Evolutionary conservation across 2,329 filamentous ascomycete genomes (phyloP), one percentile per base, ranked within the genome.

Genomic region (Claviceps capensis): DNA sequence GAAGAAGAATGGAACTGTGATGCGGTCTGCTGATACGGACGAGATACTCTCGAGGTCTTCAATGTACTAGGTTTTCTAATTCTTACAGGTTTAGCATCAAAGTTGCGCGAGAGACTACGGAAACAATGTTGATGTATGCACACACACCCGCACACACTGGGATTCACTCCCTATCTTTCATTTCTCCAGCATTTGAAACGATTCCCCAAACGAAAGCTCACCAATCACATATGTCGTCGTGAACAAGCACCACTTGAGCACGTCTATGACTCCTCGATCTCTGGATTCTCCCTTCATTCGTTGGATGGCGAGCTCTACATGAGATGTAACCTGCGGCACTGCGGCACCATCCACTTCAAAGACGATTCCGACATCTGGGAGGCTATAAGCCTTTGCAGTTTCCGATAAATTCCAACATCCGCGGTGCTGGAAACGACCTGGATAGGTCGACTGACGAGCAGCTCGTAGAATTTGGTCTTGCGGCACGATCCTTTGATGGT

Each of bases 181-280:
- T 4, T 61, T 59, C 51, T 80, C 75, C 4, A 82, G 60, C 64
- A 74, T 73, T 0, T 63, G 61, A 52, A 80, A 79, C 0, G 74
- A 74, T 17, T 78, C 70, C 0, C 77, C 77, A 59, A 81, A 81
- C 1, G 65, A 71, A 5, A 81, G 60, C 49, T 78, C 69, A 0
- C 70, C 74, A 49, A 79, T 75, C 1, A 77, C 62, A 57, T 81
- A 78, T 0, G 75, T 77, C 0, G 75, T 63, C 67, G 78, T 71
- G 50, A 76, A 77, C 6, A 71, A 60, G 63, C 68, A 75, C 76
- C 76, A 81, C 52, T 77, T 77, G 52, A 69, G 67, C 0, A 79
- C 61, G 54, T 81, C 75, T 0, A 63, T 66, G 0, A 54, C 62
- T 0, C 70, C 67, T 0, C 60, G 59, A 0, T 52, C 49, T 19